Evolutionary conservation across 2,329 filamentous ascomycete species (phyloP), one percentile per base, ranked within the genome.

Genomic region (Fonsecaea erecta): DNA sequence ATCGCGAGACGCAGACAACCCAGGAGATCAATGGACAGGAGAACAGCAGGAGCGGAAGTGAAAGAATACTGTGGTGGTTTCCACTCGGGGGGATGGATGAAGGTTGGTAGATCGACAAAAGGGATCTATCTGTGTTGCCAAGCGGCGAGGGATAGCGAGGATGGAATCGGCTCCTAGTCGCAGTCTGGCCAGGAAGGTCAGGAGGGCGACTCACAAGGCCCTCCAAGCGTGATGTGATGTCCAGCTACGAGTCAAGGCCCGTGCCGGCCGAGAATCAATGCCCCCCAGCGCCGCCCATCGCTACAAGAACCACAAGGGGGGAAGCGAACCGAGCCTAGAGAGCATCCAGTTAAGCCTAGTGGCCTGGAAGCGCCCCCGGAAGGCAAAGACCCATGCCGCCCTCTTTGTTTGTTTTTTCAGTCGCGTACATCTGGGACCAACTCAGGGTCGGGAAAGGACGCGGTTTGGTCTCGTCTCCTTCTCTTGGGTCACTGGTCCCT

Each of bases 301-400:
- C 43, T 48, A 48, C 43, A 12, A 48, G 43, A 48, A 48, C 43
- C 21, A 14, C 43, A 43, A 35, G 18, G 26, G 21, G 46, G 46
- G 43, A 52, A 48, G 28, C 32, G 48, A 60, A 60, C 40, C 57
- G 57, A 60, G 30, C 57, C 57, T 60, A 52, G 57, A 37, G 57
- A 52, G 46, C 57, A 52, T 37, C 34, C 30, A 52, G 57, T 28
- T 21, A 52, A 60, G 57, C 57, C 46, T 35, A 59, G 32, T 34
- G 32, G 37, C 16, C 37, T 18, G n/a, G n/a, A 9, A 18, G 37
- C 4, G 16, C 37, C 37, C 37, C n/a, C 16, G 16, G 40, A n/a
- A 21, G 21, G 8, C 43, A 12, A 48, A n/a, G 18, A 2, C 18
- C 43, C 18, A 24, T 48, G 43, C 43, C 43, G 43, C 21, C 43